Evolutionary conservation across 306 rosid genomes (phyloP), one percentile per base, ranked within the genome.

Genomic region (Dryas octopetala): DNA sequence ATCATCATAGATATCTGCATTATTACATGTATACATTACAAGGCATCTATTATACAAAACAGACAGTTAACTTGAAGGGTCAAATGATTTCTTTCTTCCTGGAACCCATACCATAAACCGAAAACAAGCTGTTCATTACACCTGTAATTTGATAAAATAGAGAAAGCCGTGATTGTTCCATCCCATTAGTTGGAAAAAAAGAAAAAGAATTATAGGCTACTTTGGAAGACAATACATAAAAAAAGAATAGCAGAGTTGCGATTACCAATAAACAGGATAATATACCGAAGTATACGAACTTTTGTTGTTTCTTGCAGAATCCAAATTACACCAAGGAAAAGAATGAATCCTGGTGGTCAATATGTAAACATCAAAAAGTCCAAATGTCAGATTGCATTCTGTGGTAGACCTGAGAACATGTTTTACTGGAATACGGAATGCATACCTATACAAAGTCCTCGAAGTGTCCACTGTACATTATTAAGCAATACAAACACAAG

Each of bases 121-220:
- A 86, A 82, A 88, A 88, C 83, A 88, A 80, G 83, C 90, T 81
- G 84, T 89, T 89, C 94, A 89, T 87, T 40, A 89, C 87, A 81
- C 94, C 94, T 89, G 89, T 80, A 81, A 57, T 53, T 61, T 47
- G 49, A 75, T 54, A 54, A 38, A 57, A 77, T 46, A 71, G 0
- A 49, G 10, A 10, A 19, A 7, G 14, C 16, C 12, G 45, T 32
- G 9, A 57, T 16, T 19, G 23, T 15, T n/a, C 63, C 12, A 47
- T 50, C 53, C 45, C 8, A 7, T 61, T 44, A n/a, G 15, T 19
- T 6, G 0, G 10, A 19, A 52, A 12, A 12, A 15, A 11, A 23
- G 23, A n/a, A 2, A 11, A 46, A 40, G 14, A 17, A 32, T 5
- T 50, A 51, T 67, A 19, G 11, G 67, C 44, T 49, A 11, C 32